Evolutionary conservation across 768 basidiomycete genomes (phyloP).

Genomic region (Pleurotus ostreatus): DNA sequence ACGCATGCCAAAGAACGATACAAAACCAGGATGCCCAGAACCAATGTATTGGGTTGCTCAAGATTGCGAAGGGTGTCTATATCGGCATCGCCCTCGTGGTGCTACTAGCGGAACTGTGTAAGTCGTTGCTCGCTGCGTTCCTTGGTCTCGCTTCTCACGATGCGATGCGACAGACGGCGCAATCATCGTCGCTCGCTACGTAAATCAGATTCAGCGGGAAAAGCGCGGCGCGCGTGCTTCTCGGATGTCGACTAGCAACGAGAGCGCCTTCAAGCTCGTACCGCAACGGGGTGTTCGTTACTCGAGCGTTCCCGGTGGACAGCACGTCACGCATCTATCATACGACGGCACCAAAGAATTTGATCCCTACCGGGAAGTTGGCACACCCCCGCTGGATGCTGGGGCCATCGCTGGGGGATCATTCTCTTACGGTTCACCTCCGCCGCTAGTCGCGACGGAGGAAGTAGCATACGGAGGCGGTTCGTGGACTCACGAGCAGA

Average conservation of each 20-base stretch:
- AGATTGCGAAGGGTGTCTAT: conserved; percentile 41
- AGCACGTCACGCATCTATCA: conserved; percentile 3
- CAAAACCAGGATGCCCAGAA: conserved; percentile 32
- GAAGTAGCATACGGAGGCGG: conserved; percentile 33
- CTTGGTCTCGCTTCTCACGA: background rate
- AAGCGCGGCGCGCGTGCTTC: conserved; percentile 38
- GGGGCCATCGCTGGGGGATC: conserved; percentile 2
- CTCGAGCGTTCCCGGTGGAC: conserved; percentile 18
- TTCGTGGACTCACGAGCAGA: conserved; percentile 29
- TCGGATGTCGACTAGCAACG: conserved; percentile 28
- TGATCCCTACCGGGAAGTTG: conserved; percentile 35
- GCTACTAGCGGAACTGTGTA: conserved; percentile 54
- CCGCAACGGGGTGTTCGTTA: conserved; percentile 20
- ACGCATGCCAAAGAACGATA: conserved; percentile 44
- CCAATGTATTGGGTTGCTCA: conserved; percentile 41
- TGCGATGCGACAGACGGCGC: conserved; percentile 39
- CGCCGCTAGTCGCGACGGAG: conserved; percentile 14
- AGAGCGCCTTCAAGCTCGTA: conserved; percentile 29
- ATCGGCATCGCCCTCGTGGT: conserved; percentile 39
- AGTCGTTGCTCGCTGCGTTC: conserved; percentile 19
- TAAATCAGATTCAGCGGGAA: conserved; percentile 46
- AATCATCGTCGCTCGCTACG: conserved; percentile 49
- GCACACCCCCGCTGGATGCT: conserved; percentile 7
- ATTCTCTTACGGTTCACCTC: conserved; percentile 11
- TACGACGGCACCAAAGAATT: conserved; percentile 23